Evolutionary conservation across 257 asterid species (phyloP), one percentile per base, ranked within the genome.

Genomic region (Sherardia arvensis): DNA sequence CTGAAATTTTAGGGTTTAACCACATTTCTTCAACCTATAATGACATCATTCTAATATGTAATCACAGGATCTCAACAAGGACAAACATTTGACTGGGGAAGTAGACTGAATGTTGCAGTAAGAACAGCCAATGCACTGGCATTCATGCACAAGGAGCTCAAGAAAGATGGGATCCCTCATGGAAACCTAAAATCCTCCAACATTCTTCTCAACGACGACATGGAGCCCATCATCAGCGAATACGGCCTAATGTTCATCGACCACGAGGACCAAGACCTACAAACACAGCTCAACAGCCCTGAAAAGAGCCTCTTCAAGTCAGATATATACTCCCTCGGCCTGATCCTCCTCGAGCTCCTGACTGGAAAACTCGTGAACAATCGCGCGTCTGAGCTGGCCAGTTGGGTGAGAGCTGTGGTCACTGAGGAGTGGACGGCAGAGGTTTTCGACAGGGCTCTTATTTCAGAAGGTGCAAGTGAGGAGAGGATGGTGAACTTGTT

Each of bases 341-440:
- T 86, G 14, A 65, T 89, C 48, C 82, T 89, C 8, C 86, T 89
- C 0, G 95, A 89, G 81, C 79, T 89, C 17, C 76, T 89, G 8
- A 89, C 96, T 0, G 95, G 91, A 1, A 86, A 83, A 43, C 70
- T 74, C 12, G 86, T 86, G 45, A 84, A 83, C 49, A 82, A 76
- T 66, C 68, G 71, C 48, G 85, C 83, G 23, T 66, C 66, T 22
- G 94, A 89, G 57, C 81, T 89, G 5, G 84, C 84, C 4, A 64
- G 70, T 62, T 89, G 96, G 96, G 95, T 89, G 57, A 73, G 78
- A 59, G 76, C 86, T 8, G 80, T 88, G 3, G 83, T 84, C 28
- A 69, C 85, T 53, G 96, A 86, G 69, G 91, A 89, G 63, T 86
- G 96, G 96, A 84, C 89, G 0, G 86, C 74, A 7, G 89, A 89